A percentile compares a stretch with the other conserved stretches of the same genome.
These are phyloP conservation scores for Vigna nakashimae DNA, from an alignment of 306 rosid species.

Conservation along the genomic window DNA sequence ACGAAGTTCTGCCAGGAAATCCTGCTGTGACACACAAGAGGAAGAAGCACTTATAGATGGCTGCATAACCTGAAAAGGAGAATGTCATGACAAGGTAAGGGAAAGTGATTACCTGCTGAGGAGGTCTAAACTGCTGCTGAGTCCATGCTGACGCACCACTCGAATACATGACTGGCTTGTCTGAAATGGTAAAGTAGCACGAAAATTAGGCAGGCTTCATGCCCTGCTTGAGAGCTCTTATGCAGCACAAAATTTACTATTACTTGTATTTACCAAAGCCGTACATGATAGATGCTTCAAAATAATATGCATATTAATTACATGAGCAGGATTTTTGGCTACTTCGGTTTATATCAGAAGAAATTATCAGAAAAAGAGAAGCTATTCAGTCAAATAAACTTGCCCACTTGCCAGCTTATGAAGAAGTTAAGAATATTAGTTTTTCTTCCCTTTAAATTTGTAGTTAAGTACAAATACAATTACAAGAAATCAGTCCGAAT, in stretches of 20 bases:
- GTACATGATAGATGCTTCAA: neutral
- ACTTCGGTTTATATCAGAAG: neutral
- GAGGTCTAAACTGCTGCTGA: slow-evolving; percentile 53
- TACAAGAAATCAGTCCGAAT: slow-evolving; percentile 20
- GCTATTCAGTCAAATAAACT: no score
- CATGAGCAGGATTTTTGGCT: neutral
- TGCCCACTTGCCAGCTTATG: no score
- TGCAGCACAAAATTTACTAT: neutral
- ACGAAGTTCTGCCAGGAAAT: slow-evolving; percentile 74
- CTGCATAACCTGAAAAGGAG: slow-evolving; percentile 50
- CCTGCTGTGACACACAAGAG: slow-evolving; percentile 52
- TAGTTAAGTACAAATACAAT: slow-evolving; percentile 27
- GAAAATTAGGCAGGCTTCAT: neutral
- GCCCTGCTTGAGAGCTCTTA: slow-evolving; percentile 23
- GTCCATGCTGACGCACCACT: slow-evolving; percentile 69
- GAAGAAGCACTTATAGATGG: slow-evolving; percentile 47
- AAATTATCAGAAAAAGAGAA: neutral
- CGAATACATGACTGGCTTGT: slow-evolving; percentile 67
- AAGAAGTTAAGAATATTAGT: slow-evolving; percentile 16
- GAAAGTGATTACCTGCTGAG: slow-evolving; percentile 64
- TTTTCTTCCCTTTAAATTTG: slow-evolving; percentile 12
- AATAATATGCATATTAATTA: slow-evolving; percentile 21
- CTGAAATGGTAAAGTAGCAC: slow-evolving; percentile 53
- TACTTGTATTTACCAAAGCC: no score
- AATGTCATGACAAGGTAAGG: neutral